Percentiles rank a stretch among this genome's conserved stretches.
These are phyloP conservation scores for Dissophora globulifera DNA, from an alignment of 192 early-diverging fungal species.

Conservation along the genomic window DNA sequence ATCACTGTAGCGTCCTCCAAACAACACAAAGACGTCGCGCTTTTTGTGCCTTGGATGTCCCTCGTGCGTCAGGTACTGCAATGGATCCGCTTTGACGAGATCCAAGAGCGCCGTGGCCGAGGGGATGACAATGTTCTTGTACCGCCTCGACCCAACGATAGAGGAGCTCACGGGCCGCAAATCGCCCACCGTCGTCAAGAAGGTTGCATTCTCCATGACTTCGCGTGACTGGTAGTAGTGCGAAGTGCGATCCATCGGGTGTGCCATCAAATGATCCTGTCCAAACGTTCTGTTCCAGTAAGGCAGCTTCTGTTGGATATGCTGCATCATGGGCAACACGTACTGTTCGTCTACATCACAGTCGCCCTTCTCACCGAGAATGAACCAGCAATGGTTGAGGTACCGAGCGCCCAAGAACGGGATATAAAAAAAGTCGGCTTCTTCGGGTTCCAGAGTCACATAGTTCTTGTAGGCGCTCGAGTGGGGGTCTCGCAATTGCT, in stretches of 20 bases:
- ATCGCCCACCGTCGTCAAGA: slow-evolving; percentile 58
- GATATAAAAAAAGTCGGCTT: slow-evolving; percentile 57
- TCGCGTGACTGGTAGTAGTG: slow-evolving; percentile 43
- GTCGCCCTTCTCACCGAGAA: slow-evolving; percentile 46
- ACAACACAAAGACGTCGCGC: slow-evolving; percentile 48
- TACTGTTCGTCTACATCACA: slow-evolving; percentile 55
- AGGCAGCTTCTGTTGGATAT: slow-evolving; percentile 42
- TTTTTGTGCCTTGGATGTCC: slow-evolving; percentile 32
- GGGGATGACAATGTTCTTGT: slow-evolving; percentile 56
- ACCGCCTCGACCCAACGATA: slow-evolving; percentile 20
- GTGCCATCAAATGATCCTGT: slow-evolving; percentile 54
- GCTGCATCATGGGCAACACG: slow-evolving; percentile 56
- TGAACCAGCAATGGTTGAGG: slow-evolving; percentile 57
- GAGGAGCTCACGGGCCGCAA: slow-evolving; percentile 33
- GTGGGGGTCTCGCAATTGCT: slow-evolving; percentile 42
- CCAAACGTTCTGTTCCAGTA: slow-evolving; percentile 57
- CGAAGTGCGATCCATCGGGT: slow-evolving; percentile 57
- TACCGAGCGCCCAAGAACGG: slow-evolving; percentile 61
- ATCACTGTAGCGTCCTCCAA: slow-evolving; percentile 52
- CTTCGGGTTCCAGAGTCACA: slow-evolving; percentile 56
- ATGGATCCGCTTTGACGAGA: slow-evolving; percentile 21
- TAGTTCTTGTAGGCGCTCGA: slow-evolving; percentile 49
- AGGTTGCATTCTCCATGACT: slow-evolving; percentile 42
- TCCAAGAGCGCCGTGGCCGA: slow-evolving; percentile 55
- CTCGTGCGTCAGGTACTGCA: slow-evolving; percentile 18